phyloP scores from a whole-genome alignment of 73 alveolate species.

The Tetrahymena borealis region DNA sequence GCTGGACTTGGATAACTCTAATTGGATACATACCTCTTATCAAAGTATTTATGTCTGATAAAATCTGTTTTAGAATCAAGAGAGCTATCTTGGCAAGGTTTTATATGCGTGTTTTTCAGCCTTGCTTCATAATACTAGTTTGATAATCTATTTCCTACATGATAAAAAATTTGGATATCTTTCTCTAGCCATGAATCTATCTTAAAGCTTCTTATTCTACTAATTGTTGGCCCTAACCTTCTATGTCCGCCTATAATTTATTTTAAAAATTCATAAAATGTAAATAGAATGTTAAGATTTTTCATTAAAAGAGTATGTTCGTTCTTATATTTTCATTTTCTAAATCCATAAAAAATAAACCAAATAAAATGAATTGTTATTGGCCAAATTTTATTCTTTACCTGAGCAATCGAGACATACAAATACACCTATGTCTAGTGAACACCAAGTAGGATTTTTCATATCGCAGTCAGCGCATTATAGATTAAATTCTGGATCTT shows the following conservation, averaged over 20 bases:
- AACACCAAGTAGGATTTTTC: not conserved
- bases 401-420: not conserved
- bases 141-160: not conserved
- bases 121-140: not conserved
- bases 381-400: not conserved
- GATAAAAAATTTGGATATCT: not conserved
- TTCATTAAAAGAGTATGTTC: no score
- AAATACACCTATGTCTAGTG: not conserved
- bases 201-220: not conserved
- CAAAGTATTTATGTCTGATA: not conserved
- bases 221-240: not conserved
- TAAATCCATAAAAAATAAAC: not conserved
- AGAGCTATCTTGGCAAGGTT: not conserved
- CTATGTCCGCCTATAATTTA: not conserved
- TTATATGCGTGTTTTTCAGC: not conserved
- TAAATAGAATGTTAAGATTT: no score
- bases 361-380: not conserved
- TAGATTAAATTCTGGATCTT: not conserved
- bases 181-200: not conserved
- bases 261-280: not conserved
- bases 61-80: not conserved
- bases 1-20: not conserved
- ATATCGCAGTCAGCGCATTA: not conserved
- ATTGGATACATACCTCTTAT: not conserved
- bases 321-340: no score